Base-by-base conservation (phyloP, 1,284 basidiomycete genomes). In the Ceratobasidium sp. region DNA sequence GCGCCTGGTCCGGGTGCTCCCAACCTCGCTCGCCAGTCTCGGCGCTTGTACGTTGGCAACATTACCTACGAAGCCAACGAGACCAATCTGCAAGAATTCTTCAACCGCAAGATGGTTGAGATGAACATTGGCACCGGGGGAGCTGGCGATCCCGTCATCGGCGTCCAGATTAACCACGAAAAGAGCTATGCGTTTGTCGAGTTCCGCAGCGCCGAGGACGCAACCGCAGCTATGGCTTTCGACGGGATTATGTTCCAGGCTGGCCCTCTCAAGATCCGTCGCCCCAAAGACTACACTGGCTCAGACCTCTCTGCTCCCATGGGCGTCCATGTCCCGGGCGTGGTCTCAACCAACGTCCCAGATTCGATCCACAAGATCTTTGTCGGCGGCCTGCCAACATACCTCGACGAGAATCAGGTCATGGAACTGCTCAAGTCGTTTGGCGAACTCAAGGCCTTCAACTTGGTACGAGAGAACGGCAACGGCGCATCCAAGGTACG, bases 351-450 rank as follows among this genome's bases (percentile, higher is more conserved):
- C 53, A 96, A 94, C 73, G 94, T 98, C 15, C 94, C 95, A 22
- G 97, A 99, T 79, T 94, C 94, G 42, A 91, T 93, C 77, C 95
- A 98, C 86, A 99, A 99, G 83, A 86, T 99, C 71, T 99, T 98
- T 75, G 91, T 99, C 71, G 97, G 97, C 60, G 96, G 96, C 69
- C 82, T 99, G 64, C 97, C 97, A 17, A 87, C 92, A 20, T 98
- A 98, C 79, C 86, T 99, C 42, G 94, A 92, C 74, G 95, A 98
- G 78, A 96, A 98, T 75, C 96, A 99, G 80, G 96, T 99, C 68
- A 93, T 96, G 87, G 97, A 99, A 79, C 79, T 99, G 42, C 84
- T 99, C 72, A 97, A 95, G 83, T 93, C 91, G 76, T 99, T 99
- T 77, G 97, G 97, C 71, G 96, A 99, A 74, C 85, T 99, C 65